Evolutionary conservation across 1,284 basidiomycete genomes (phyloP).

Genomic region (Lentinus polychrous): DNA sequence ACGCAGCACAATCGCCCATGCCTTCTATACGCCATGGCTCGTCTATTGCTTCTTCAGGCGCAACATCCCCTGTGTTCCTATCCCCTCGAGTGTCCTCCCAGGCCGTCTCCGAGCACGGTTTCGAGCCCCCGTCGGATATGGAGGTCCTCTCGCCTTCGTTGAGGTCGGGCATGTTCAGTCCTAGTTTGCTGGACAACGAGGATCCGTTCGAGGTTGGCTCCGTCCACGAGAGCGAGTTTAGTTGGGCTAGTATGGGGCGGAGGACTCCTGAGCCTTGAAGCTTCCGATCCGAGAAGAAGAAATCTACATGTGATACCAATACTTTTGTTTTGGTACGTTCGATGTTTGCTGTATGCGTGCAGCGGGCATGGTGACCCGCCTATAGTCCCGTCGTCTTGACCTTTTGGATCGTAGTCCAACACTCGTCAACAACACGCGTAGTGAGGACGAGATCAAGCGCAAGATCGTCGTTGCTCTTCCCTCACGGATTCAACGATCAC

Average conservation of each 20-base stretch:
- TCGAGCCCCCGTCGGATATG: constrained; percentile 15
- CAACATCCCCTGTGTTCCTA: constrained; percentile 4
- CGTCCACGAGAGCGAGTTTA: constrained; percentile 11
- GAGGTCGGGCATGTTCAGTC: constrained; percentile 25
- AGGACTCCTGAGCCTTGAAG: constrained; percentile 14
- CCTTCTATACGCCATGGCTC: constrained; percentile 10
- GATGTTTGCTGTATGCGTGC: too few species aligned
- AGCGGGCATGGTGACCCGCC: too few species aligned
- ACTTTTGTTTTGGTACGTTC: too few species aligned
- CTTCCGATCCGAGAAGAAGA: not conserved
- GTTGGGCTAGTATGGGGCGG: constrained; percentile 23
- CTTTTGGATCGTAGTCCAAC: too few species aligned
- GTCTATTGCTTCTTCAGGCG: not conserved
- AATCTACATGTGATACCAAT: too few species aligned
- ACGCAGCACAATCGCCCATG: too few species aligned
- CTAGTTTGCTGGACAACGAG: constrained; percentile 10
- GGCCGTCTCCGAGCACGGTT: constrained; percentile 3
- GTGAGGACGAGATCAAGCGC: too few species aligned
- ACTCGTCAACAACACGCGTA: too few species aligned
- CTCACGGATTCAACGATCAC: too few species aligned
- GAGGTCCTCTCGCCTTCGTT: constrained; percentile 17
- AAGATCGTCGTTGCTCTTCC: too few species aligned
- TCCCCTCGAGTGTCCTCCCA: constrained; percentile 12
- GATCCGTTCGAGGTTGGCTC: constrained; percentile 20
- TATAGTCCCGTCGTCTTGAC: too few species aligned